Base-by-base conservation (phyloP, 768 basidiomycete genomes). In the Dentipellis sp. region DNA sequence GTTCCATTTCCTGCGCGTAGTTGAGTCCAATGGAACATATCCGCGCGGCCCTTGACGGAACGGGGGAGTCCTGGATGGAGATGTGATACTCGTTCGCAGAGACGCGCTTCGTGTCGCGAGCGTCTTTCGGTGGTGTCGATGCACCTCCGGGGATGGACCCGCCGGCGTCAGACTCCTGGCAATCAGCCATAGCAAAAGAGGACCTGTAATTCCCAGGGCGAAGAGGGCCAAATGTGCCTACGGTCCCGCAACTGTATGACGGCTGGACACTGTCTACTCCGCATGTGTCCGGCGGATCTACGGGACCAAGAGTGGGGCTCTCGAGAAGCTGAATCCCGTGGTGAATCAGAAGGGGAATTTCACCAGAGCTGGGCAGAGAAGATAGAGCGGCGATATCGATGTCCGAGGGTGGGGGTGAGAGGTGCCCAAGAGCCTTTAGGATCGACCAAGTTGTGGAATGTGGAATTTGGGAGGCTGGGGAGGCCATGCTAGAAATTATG, bases 321-420 rank as follows among this genome's bases (percentile, higher is more conserved):
- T 17, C 12, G 9, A 14, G 17, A 45, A 46, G 47, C 8, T 52
- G 6, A 4, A 53, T 29, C 11, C 54, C 59, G n/a, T 21, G n/a
- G 36, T 58, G 54, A 19, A 62, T 50, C 14, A 58, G 50, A 34
- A 62, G 2, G n/a, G 61, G 61, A 35, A 62, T 58, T n/a, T 53
- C 61, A 36, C 61, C 61, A 12, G 55, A 39, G 47, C 57, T 55
- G 46, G 50, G 38, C 7, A 52, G 22, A 45, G 53, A 37, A 35
- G 56, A n/a, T 23, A 56, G 45, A 16, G 53, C 36, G 49, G 54
- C 52, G 47, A 62, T 36, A 45, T 54, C 58, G 12, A 59, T 45
- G 52, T 51, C 60, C 8, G 61, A 60, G 16, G 59, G 52, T 12
- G 61, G 56, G 8, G 57, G 54, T 35, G 56, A 60, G 21, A 58